Evolutionary conservation across 1,139 yeast species (phyloP).

Genomic region (Geotrichum klebahnii): DNA sequence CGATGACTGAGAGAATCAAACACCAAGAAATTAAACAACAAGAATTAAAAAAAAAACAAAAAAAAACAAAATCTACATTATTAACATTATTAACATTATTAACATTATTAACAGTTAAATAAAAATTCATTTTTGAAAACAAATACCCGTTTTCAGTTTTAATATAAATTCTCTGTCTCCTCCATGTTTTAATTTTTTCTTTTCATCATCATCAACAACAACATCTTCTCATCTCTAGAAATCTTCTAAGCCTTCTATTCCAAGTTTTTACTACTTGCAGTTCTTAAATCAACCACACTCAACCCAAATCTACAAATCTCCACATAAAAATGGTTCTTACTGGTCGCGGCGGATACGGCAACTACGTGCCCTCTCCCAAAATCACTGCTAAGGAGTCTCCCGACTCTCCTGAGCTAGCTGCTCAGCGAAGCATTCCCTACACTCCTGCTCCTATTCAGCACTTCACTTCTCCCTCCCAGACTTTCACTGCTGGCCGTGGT

Average conservation of each 20-base stretch:
- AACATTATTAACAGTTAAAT: too few species aligned
- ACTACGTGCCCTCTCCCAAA: constrained; percentile 27
- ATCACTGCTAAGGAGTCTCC: constrained; percentile 17
- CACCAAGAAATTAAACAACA: too few species aligned
- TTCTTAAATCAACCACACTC: neutral
- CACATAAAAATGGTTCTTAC: constrained; percentile 33
- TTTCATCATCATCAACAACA: neutral
- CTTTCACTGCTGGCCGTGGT: constrained; percentile 40
- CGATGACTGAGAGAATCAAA: too few species aligned
- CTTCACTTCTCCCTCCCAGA: constrained; percentile 37
- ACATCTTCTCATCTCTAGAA: neutral
- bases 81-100: too few species aligned
- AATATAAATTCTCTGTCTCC: neutral
- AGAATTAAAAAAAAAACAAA: too few species aligned
- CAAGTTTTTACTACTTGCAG: neutral
- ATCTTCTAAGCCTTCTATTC: neutral
- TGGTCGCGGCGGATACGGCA: constrained; percentile 39
- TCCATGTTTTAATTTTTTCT: neutral
- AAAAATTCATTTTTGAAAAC: too few species aligned
- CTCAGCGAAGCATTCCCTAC: constrained; percentile 25
- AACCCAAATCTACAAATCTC: neutral
- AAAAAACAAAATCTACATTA: too few species aligned
- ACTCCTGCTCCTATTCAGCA: constrained; percentile 41
- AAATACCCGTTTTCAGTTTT: too few species aligned
- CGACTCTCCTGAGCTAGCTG: constrained; percentile 21